Percentiles rank a stretch among this genome's conserved stretches.
Evolutionary conservation across 352 stramenopile species (phyloP).

Genomic region (Pythium volutum): DNA sequence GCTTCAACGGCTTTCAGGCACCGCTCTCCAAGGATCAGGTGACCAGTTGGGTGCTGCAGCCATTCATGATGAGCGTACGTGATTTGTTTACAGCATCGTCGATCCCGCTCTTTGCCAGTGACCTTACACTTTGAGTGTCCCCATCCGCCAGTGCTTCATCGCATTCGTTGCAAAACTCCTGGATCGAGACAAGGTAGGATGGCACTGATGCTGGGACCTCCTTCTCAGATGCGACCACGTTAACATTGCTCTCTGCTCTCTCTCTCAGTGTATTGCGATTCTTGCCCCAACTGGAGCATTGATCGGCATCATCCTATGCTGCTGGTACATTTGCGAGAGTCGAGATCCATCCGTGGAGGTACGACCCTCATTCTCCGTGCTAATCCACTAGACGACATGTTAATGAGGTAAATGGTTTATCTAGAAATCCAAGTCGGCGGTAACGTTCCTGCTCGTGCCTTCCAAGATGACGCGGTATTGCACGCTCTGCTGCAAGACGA

Average conservation of each 20-base stretch:
- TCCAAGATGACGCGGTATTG: constrained; percentile 74
- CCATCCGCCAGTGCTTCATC: constrained; percentile 38
- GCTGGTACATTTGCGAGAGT: constrained; percentile 68
- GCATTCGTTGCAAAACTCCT: constrained; percentile 57
- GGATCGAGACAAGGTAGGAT: constrained; percentile 45
- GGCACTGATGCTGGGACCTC: neutral
- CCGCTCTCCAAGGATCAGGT: constrained; percentile 79
- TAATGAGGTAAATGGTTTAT: neutral
- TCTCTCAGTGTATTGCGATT: constrained; percentile 51
- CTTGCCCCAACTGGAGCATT: constrained; percentile 61
- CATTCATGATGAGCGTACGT: constrained; percentile 59
- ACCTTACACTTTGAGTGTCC: neutral
- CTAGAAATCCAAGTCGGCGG: constrained; percentile 33
- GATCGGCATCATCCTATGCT: constrained; percentile 49
- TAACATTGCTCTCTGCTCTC: neutral
- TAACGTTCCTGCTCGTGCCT: constrained; percentile 46
- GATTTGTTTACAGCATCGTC: neutral
- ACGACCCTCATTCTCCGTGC: neutral
- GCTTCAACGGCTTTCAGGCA: constrained; percentile 62
- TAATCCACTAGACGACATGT: neutral
- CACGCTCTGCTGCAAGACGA: constrained; percentile 82
- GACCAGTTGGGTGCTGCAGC: constrained; percentile 74
- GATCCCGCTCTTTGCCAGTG: neutral
- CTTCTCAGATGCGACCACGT: neutral
- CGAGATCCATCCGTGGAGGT: constrained; percentile 58